These are phyloP conservation scores for Solanum gracilifrons DNA, from an alignment of 257 asterid species.

Conservation along the genomic window DNA sequence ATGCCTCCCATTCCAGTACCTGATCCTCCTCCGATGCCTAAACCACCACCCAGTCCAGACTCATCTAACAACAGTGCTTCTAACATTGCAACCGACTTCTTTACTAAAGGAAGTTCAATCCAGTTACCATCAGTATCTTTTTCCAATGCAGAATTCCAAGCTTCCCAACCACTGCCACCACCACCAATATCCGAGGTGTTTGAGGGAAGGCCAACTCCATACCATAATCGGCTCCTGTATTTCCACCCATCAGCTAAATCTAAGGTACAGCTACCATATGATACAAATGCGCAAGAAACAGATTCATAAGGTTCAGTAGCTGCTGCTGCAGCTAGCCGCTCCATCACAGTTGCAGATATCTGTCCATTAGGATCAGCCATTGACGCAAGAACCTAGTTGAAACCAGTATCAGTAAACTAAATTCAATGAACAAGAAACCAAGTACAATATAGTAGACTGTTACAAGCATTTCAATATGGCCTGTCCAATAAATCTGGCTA, in stretches of 20 bases:
- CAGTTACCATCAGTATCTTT: constrained; percentile 77
- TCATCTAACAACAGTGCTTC: constrained; percentile 90
- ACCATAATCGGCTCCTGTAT: constrained; percentile 93
- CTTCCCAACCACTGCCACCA: constrained; percentile 98
- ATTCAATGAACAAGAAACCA: neutral
- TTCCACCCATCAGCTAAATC: constrained; percentile 97
- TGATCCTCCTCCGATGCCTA: constrained; percentile 99
- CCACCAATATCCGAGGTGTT: constrained; percentile 56
- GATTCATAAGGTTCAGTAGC: constrained; percentile 96
- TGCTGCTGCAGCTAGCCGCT: constrained; percentile 86
- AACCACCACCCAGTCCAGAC: constrained; percentile 96
- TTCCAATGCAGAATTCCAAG: constrained; percentile 84
- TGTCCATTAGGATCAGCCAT: constrained; percentile 91
- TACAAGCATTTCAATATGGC: neutral
- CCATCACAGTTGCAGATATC: constrained; percentile 77
- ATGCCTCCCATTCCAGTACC: constrained; percentile 99
- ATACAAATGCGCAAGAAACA: constrained; percentile 85
- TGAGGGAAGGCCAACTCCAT: constrained; percentile 69
- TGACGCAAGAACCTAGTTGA: constrained; percentile 69
- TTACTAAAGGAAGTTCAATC: constrained; percentile 87
- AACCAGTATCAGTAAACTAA: constrained; percentile 4
- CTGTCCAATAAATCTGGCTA: neutral
- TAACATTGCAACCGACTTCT: constrained; percentile 90
- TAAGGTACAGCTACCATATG: constrained; percentile 79
- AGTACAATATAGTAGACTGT: neutral